Conservation (phyloP, 139 green algal genomes). For the Closterium sp. region DNA sequence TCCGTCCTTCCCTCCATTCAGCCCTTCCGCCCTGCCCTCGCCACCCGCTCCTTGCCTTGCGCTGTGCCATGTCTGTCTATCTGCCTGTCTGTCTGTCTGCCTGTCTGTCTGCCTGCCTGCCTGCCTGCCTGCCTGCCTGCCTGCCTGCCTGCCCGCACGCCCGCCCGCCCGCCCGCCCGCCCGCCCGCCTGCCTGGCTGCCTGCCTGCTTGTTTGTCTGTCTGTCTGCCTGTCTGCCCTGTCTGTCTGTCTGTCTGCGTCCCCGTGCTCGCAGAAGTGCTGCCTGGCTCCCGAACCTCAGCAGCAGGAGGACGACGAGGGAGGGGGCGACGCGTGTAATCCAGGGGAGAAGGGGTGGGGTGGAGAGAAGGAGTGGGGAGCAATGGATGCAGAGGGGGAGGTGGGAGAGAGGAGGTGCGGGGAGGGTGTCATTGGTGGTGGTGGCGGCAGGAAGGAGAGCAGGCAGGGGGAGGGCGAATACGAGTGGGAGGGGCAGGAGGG, state of each 20-base stretch:
- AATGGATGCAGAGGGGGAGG: background rate
- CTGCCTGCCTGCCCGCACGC: too few relatives aligned
- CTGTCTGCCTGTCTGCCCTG: background rate
- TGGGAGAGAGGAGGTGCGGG: background rate
- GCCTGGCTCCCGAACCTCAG: background rate
- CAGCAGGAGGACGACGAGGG: background rate
- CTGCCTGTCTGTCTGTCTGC: too few relatives aligned
- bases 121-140: too few relatives aligned
- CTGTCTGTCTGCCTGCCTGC: too few relatives aligned
- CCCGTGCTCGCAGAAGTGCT: background rate
- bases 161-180: too few relatives aligned
- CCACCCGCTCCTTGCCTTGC: too few relatives aligned
- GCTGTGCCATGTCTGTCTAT: too few relatives aligned
- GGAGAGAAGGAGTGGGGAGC: background rate
- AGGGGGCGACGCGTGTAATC: background rate
- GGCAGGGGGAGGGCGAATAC: background rate
- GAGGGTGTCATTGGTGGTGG: background rate
- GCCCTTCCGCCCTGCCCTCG: too few relatives aligned
- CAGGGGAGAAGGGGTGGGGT: background rate
- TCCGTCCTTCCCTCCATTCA: too few relatives aligned
- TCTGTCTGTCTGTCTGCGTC: background rate
- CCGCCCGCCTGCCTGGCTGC: too few relatives aligned
- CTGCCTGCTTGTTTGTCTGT: too few relatives aligned
- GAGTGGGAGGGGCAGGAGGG: background rate
- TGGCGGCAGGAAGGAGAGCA: background rate